Percentiles rank a stretch among this genome's conserved stretches.
These are phyloP conservation scores for Penicillium silybi DNA, from an alignment of 495 filamentous ascomycete species.

Conservation along the genomic window DNA sequence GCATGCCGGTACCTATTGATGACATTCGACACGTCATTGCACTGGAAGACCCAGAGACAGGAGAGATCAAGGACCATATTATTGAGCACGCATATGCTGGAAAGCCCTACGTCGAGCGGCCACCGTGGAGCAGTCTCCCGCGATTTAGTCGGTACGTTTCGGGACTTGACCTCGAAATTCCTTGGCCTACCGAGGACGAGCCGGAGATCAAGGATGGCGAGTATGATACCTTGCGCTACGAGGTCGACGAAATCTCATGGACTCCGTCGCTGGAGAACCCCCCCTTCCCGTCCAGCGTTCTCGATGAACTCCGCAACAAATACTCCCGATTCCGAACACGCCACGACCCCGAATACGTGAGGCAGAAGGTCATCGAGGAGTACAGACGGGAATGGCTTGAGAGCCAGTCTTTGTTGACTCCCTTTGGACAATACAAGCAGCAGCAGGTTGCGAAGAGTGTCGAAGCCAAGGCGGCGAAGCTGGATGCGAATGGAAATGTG, in stretches of 20 bases:
- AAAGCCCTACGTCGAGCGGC: conserved; percentile 31
- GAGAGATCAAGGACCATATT: conserved; percentile 63
- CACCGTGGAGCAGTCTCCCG: conserved; percentile 31
- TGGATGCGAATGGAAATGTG: conserved; percentile 36
- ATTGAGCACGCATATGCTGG: conserved; percentile 59
- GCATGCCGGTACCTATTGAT: conserved; percentile 57
- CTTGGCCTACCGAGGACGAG: conserved; percentile 60
- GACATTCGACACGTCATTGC: conserved; percentile 77
- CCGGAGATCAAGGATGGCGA: conserved; percentile 45
- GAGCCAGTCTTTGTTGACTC: conserved; percentile 47
- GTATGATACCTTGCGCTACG: conserved; percentile 68
- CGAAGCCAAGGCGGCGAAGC: conserved; percentile 20
- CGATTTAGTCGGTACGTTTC: conserved; percentile 41
- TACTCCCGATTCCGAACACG: conserved; percentile 79
- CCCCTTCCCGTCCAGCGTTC: conserved; percentile 73
- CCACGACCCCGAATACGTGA: conserved; percentile 60
- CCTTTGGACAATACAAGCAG: conserved; percentile 30
- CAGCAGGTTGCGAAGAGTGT: conserved; percentile 20
- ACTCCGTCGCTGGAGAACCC: conserved; percentile 65
- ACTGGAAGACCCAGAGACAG: conserved; percentile 57
- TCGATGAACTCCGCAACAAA: conserved; percentile 85
- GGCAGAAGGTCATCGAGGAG: conserved; percentile 55
- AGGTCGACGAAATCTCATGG: conserved; percentile 72
- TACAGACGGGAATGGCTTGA: conserved; percentile 55
- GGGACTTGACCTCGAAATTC: conserved; percentile 55